Conservation (phyloP, 768 basidiomycete species). For the Rhizopogon vesiculosus region DNA sequence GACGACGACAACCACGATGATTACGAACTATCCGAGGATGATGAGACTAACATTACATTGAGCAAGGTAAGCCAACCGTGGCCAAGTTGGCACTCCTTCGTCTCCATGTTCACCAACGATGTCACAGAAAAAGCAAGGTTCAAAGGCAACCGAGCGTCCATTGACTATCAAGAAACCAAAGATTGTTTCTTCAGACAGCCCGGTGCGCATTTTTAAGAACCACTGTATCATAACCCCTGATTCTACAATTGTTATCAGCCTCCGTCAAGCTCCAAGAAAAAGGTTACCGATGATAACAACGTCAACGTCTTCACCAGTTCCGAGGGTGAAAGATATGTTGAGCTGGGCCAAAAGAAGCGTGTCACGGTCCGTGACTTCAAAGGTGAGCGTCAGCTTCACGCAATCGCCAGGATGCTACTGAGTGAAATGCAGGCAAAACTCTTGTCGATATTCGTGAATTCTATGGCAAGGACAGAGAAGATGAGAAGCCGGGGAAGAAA, state of each 20-base stretch:
- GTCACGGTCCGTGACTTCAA: constrained; percentile 51
- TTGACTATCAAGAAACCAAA: constrained; percentile 35
- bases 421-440: constrained; percentile 35
- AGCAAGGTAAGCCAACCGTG: not conserved
- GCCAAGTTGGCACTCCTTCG: no score
- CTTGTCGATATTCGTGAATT: constrained; percentile 75
- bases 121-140: not conserved
- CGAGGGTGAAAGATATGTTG: constrained; percentile 45
- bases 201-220: not conserved
- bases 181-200: constrained; percentile 2
- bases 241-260: constrained; percentile 6
- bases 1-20: constrained; percentile 17
- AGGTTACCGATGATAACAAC: not conserved
- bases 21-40: constrained; percentile 1
- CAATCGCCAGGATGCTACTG: constrained; percentile 22
- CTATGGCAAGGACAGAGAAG: constrained; percentile 48
- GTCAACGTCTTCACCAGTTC: constrained; percentile 12
- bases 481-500: constrained; percentile 77
- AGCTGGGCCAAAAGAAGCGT: constrained; percentile 70
- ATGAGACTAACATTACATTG: not conserved
- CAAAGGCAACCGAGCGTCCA: constrained; percentile 7
- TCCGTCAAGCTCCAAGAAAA: constrained; percentile 3
- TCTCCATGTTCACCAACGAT: not conserved
- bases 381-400: constrained; percentile 21
- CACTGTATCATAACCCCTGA: constrained; percentile 12